Evolutionary conservation across 2,329 filamentous ascomycete species (phyloP).

Genomic region (Moelleriella libera): DNA sequence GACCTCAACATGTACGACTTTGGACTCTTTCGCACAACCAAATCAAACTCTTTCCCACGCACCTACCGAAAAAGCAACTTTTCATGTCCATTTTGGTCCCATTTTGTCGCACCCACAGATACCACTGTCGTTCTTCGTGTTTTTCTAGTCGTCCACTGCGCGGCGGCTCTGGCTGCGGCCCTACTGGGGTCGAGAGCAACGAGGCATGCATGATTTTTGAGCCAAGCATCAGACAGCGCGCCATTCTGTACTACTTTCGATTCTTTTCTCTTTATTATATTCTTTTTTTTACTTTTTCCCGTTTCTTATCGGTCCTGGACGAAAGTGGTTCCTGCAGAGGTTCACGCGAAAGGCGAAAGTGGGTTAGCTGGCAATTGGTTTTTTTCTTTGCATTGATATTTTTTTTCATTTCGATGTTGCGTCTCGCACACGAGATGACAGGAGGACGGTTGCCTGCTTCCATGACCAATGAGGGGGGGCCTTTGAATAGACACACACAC

Average conservation of each 20-base stretch:
- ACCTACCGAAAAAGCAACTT: not conserved
- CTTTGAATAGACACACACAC: no score
- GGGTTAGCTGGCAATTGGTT: not conserved
- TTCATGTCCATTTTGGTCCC: not conserved
- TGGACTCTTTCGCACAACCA: not conserved
- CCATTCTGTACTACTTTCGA: no score
- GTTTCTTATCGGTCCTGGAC: not conserved
- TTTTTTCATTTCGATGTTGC: no score
- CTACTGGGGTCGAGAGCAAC: no score
- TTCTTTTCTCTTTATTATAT: not conserved
- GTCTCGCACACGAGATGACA: no score
- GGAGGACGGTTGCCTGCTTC: no score
- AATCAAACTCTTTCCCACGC: not conserved
- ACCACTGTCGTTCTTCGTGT: not conserved
- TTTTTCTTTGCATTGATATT: no score
- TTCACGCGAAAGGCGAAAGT: not conserved
- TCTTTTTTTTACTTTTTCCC: not conserved
- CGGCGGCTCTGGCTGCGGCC: no score
- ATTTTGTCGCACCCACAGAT: not conserved
- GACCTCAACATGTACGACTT: not conserved
- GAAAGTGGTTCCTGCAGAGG: not conserved
- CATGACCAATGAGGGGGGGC: no score
- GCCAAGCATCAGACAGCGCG: no score
- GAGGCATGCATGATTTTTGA: no score
- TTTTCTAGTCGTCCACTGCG: not conserved